Percentiles rank a stretch among this genome's conserved stretches.
These are phyloP conservation scores for Ophiostoma himal-ulmi DNA, from an alignment of 2,329 filamentous ascomycete genomes.

Conservation along the genomic window DNA sequence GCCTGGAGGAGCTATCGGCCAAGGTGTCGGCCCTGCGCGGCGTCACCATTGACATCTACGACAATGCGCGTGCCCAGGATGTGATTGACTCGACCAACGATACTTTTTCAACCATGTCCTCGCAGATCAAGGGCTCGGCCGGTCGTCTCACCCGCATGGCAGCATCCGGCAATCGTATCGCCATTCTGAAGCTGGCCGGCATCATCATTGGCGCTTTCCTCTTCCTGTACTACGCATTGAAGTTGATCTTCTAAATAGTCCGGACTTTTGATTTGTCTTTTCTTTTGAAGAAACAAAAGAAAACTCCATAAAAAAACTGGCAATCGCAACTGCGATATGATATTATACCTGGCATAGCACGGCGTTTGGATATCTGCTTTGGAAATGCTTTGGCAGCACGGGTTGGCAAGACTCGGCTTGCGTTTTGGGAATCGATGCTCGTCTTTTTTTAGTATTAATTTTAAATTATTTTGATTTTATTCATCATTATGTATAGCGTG, in stretches of 20 bases:
- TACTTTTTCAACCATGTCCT: conserved; percentile 82
- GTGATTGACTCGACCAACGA: conserved; percentile 87
- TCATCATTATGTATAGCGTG: neutral
- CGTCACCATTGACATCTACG: conserved; percentile 96
- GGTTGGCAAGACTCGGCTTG: neutral
- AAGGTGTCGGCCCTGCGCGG: conserved; percentile 90
- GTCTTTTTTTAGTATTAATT: neutral
- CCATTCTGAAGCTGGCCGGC: conserved; percentile 80
- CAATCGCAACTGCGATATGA: neutral
- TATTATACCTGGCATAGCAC: conserved; percentile 22
- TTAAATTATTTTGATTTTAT: neutral
- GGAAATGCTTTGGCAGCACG: neutral
- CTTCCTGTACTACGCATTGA: conserved; percentile 66
- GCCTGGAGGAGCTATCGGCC: conserved; percentile 79
- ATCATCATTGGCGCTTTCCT: conserved; percentile 71
- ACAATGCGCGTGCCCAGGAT: conserved; percentile 82
- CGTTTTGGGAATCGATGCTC: neutral
- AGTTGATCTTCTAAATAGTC: conserved; percentile 51
- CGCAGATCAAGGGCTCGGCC: conserved; percentile 77
- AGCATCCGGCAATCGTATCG: conserved; percentile 80
- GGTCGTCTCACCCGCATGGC: conserved; percentile 83
- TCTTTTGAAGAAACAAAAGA: too few relatives aligned
- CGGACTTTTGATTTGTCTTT: too few relatives aligned
- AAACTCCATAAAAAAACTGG: neutral
- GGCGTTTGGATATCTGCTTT: conserved; percentile 19